Conservation (phyloP, 2,329 filamentous ascomycete genomes). For the Penicillium vulpinum region DNA sequence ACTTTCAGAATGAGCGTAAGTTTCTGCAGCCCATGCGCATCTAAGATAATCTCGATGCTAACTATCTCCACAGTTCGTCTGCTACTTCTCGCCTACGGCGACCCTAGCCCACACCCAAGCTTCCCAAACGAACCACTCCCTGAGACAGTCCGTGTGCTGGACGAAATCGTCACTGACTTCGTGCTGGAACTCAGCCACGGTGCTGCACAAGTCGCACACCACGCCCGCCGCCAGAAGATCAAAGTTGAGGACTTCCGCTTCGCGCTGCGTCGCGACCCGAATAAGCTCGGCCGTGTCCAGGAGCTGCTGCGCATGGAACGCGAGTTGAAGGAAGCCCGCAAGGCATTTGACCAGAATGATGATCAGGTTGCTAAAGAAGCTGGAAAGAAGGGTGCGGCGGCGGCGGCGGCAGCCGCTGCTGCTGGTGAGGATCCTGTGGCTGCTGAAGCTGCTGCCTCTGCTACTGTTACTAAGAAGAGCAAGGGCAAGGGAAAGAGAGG, state of each 20-base stretch:
- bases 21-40: slow-evolving; percentile 62
- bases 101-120: slow-evolving; percentile 53
- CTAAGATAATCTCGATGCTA: not conserved
- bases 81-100: slow-evolving; percentile 48
- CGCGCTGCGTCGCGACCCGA: slow-evolving; percentile 79
- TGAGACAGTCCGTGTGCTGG: slow-evolving; percentile 80
- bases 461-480: slow-evolving; percentile 30
- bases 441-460: slow-evolving; percentile 21
- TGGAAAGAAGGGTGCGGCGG: slow-evolving; percentile 33
- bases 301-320: slow-evolving; percentile 87
- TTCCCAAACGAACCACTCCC: slow-evolving; percentile 76
- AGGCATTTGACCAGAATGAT: slow-evolving; percentile 53
- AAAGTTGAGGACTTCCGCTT: slow-evolving; percentile 99
- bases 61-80: slow-evolving; percentile 37
- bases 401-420: slow-evolving; percentile 27
- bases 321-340: slow-evolving; percentile 79
- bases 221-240: slow-evolving; percentile 89
- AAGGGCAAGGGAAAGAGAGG: slow-evolving; percentile 41
- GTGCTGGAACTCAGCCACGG: slow-evolving; percentile 91
- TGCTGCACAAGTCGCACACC: slow-evolving; percentile 79
- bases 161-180: slow-evolving; percentile 96
- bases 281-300: slow-evolving; percentile 83
- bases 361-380: slow-evolving; percentile 44
- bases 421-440: slow-evolving; percentile 31
- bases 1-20: slow-evolving; percentile 52